Base-by-base conservation (phyloP, 2,329 filamentous ascomycete species). In the Fusarium paranaense region DNA sequence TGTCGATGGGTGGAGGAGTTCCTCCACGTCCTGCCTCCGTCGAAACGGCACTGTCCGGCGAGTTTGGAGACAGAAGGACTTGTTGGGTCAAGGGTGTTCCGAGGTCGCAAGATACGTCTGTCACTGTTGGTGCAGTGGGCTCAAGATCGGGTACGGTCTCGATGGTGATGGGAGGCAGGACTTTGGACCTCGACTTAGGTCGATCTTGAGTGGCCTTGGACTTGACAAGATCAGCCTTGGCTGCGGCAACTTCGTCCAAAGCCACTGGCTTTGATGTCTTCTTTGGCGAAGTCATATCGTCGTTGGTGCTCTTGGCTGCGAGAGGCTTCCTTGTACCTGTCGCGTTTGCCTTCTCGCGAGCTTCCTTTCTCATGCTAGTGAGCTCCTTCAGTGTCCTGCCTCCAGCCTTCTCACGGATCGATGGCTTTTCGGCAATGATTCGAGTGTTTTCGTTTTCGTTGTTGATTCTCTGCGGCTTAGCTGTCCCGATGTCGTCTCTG, bases 1-100 rank as follows among this genome's bases (percentile, higher is more conserved):
- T 87, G 73, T 91, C 88, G 18, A 84, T 81, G 6, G 90, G 90
- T 6, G 90, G 90, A 4, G 90, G 90, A 0, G 90, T 91, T 75
- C 90, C 90, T 64, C 85, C 81, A 47, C 81, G 76, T 18, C 78
- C 81, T 22, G 75, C 81, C 59, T 82, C 81, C 62, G 79, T 76
- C 20, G 77, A 74, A 10, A 80, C 77, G n/a, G 81, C 81, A 27
- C 83, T 85, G 45, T 87, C 85, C 6, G 89, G 87, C 3, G 89
- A 89, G 27, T 83, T 82, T 11, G 88, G 86, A 2, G 85, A 85
- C 47, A 87, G 82, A 2, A 86, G 75, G 25, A 82, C 82, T 7
- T 84, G 80, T 37, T 86, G 85, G 27, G 81, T 81, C 25, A 85
- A 80, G 9, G 79, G 75, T 18, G 67, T 77, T 45, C 72, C 75